Evolutionary conservation across 176 grass and related monocot genomes (phyloP).

Genomic region (Carex cristatella): DNA sequence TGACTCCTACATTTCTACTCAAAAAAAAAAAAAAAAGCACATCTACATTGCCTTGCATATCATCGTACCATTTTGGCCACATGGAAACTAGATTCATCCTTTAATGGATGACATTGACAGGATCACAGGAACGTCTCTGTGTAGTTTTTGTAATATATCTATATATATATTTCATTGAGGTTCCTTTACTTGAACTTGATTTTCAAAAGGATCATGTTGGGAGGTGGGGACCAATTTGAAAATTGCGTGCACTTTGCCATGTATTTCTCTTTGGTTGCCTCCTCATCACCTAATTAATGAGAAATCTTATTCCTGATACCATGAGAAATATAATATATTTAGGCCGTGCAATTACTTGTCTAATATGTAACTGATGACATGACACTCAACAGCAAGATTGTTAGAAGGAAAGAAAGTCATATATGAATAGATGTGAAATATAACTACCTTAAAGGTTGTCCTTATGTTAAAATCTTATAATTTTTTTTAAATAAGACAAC

Average conservation of each 20-base stretch:
- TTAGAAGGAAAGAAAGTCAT: background rate
- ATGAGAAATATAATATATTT: background rate
- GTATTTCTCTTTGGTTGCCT: background rate
- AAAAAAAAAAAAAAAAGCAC: too few relatives aligned
- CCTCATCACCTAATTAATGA: background rate
- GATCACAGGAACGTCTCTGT: too few relatives aligned
- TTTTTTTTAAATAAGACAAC: too few relatives aligned
- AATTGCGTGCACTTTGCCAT: slow-evolving; percentile 8
- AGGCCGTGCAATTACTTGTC: background rate
- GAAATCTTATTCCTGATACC: background rate
- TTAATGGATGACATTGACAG: background rate
- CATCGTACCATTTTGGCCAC: background rate
- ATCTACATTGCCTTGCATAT: background rate
- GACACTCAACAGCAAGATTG: background rate
- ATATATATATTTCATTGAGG: background rate
- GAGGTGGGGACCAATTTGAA: slow-evolving; percentile 3
- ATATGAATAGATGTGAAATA: background rate
- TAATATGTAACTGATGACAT: background rate
- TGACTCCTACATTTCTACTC: too few relatives aligned
- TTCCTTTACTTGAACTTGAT: background rate
- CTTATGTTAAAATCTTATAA: background rate
- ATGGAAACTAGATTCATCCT: background rate
- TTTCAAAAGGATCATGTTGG: background rate
- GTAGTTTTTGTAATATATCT: background rate
- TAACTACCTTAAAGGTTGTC: background rate